phyloP scores from a whole-genome alignment of 2,329 filamentous ascomycete species.

The Aspergillus fumigatiaffinis region DNA sequence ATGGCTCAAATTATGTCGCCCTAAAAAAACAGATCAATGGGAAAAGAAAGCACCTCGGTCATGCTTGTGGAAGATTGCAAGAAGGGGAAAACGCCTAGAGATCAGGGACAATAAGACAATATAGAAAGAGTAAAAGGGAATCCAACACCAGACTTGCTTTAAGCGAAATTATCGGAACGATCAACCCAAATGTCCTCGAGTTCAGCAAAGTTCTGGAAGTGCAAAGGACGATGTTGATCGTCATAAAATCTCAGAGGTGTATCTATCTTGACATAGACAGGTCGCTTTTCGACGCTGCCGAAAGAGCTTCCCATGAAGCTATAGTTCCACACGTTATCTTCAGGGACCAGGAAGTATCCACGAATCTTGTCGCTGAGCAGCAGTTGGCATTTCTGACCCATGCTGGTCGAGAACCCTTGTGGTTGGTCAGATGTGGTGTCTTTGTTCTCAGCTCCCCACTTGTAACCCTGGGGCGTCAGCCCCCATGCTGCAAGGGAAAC shows the following conservation, averaged over 20 bases:
- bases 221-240: constrained; percentile 83
- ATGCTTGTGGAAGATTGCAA: neutral
- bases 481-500: constrained; percentile 93
- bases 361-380: constrained; percentile 88
- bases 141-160: constrained; percentile 32
- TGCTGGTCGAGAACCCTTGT: constrained; percentile 82
- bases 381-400: constrained; percentile 94
- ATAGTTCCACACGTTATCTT: constrained; percentile 91
- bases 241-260: constrained; percentile 88
- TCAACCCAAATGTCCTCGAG: constrained; percentile 97
- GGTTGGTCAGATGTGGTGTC: constrained; percentile 90
- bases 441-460: constrained; percentile 95
- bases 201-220: constrained; percentile 97
- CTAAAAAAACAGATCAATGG: neutral
- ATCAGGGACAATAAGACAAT: constrained; percentile 6
- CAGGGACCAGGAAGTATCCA: constrained; percentile 94
- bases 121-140: constrained; percentile 9
- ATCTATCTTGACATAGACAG: constrained; percentile 88
- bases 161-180: constrained; percentile 88
- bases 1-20: neutral
- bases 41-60: neutral
- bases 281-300: constrained; percentile 82
- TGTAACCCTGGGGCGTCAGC: constrained; percentile 85
- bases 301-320: constrained; percentile 95
- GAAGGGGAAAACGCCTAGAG: constrained; percentile 1